These are phyloP conservation scores for Cucumis hystrix DNA, from an alignment of 306 rosid genomes.

Conservation along the genomic window DNA sequence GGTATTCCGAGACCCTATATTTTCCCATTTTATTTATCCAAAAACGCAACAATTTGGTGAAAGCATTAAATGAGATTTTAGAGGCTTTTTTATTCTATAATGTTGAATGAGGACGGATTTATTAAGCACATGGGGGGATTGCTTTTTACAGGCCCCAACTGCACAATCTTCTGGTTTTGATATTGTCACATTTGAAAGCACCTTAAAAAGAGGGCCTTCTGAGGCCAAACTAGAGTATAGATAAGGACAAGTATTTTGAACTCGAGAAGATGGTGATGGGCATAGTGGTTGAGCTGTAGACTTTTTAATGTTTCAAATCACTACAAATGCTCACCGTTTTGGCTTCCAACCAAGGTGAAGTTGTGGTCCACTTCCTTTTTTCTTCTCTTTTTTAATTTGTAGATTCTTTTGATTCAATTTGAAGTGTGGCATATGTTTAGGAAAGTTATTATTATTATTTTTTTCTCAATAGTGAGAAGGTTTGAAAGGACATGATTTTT, in stretches of 20 bases:
- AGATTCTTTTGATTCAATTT: not conserved
- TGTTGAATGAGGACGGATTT: not conserved
- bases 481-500: not conserved
- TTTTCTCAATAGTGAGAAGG: not conserved
- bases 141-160: not conserved
- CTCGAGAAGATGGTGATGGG: not conserved
- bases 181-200: not conserved
- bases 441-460: not conserved
- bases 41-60: not conserved
- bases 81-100: not conserved
- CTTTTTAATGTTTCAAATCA: not conserved
- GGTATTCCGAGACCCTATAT: not conserved
- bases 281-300: not conserved
- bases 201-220: not conserved
- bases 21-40: not conserved
- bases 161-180: not conserved
- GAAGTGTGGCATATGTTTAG: not conserved
- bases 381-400: not conserved
- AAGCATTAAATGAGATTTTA: not conserved
- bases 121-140: not conserved
- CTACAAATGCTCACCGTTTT: not conserved
- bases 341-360: not conserved
- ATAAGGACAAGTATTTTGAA: not conserved
- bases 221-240: not conserved
- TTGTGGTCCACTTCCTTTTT: not conserved